Base-by-base conservation (phyloP, 2,329 filamentous ascomycete species). In the Teratosphaeria zuluensis region DNA sequence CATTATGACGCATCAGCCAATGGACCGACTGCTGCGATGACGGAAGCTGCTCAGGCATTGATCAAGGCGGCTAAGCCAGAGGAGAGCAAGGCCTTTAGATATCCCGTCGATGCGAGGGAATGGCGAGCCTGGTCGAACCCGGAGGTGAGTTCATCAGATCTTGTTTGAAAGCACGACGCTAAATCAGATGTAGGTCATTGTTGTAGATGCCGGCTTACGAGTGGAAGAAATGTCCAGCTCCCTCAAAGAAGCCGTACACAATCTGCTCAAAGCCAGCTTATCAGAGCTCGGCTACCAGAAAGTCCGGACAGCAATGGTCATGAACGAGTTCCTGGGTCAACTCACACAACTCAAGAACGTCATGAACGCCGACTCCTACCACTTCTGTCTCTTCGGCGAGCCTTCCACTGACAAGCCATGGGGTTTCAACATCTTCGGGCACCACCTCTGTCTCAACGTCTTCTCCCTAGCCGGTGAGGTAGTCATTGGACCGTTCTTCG, bases 351-450 rank as follows among this genome's bases (percentile, higher is more conserved):
- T 83, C 0, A 79, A 81, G 0, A 70, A 75, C 7, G 80, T 90
- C 55, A 83, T 88, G 80, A 89, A 89, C 73, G 82, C 88, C 69
- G 82, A 81, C 73, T 87, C 83, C 1, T 90, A 90, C 77, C 90
- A 90, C 72, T 86, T 90, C 61, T 82, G 83, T 51, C 73, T 90
- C 1, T 90, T 90, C 67, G 86, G 86, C 8, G 73, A 73, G 9
- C 85, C 85, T 0, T 84, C 82, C 0, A 68, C 72, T 0, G 75
- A 75, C 0, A 65, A 72, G 1, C 84, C 86, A 0, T 90, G 87
- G 87, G 87, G 87, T 0, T 88, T 83, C 71, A 82, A 84, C 0
- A 83, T 90, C 66, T 92, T 90, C 73, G 88, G 88, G 5, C 88
- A 92, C 70, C 88, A 92, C 64, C 77, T 92, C 1, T 89, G 86